phyloP scores from a whole-genome alignment of 1,139 yeast genomes.

The Yamadazyma diddensiae region DNA sequence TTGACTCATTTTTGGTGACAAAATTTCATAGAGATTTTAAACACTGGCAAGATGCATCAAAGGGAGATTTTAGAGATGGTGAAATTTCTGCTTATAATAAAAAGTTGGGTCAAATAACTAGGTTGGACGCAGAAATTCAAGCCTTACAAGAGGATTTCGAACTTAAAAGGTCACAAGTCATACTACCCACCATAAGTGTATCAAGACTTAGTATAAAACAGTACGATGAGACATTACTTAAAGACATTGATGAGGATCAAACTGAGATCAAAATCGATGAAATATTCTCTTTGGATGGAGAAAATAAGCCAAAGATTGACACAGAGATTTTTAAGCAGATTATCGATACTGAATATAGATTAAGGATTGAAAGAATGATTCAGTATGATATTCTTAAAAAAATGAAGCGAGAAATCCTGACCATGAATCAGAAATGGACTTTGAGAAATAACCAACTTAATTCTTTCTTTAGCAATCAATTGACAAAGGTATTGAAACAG shows the following conservation, averaged over 20 bases:
- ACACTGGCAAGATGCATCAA: slow-evolving; percentile 26
- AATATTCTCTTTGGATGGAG: slow-evolving; percentile 23
- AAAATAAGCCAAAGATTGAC: slow-evolving; percentile 27
- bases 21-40: slow-evolving; percentile 30
- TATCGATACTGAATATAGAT: slow-evolving; percentile 33
- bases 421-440: slow-evolving; percentile 40
- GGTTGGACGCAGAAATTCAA: slow-evolving; percentile 26
- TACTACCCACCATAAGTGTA: slow-evolving; percentile 28
- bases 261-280: slow-evolving; percentile 18
- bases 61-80: slow-evolving; percentile 20
- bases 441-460: slow-evolving; percentile 36
- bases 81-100: slow-evolving; percentile 31
- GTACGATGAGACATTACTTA: slow-evolving; percentile 22
- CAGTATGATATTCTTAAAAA: slow-evolving; percentile 35
- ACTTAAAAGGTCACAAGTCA: slow-evolving; percentile 20
- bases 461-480: slow-evolving; percentile 33
- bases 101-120: slow-evolving; percentile 27
- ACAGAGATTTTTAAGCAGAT: slow-evolving; percentile 28
- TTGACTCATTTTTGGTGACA: slow-evolving; percentile 36
- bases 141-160: slow-evolving; percentile 24
- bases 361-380: slow-evolving; percentile 31
- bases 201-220: slow-evolving; percentile 28
- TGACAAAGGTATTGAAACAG: slow-evolving; percentile 16
- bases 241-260: slow-evolving; percentile 13
- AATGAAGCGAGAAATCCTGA: slow-evolving; percentile 29